Evolutionary conservation across 2,329 filamentous ascomycete genomes (phyloP), one percentile per base, ranked within the genome.

Genomic region (Botrytis byssoidea): DNA sequence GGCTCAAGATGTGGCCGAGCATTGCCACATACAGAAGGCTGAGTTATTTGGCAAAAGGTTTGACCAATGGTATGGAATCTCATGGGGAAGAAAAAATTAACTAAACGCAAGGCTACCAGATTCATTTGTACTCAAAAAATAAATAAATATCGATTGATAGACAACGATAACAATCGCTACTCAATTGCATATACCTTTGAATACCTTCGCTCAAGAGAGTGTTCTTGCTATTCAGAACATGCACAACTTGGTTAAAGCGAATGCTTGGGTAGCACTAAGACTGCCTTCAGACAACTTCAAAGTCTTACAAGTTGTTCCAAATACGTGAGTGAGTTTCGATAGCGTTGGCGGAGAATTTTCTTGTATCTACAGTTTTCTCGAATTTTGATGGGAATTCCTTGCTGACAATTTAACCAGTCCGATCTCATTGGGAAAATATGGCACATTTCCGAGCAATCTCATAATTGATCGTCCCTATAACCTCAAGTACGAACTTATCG

Each of bases 381-480:
- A 9, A n/a, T 42, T 22, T 29, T 7, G 9, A 68, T 1, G 1
- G 22, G 3, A 37, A 55, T 3, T 46, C 1, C 10, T 29, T 37
- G 61, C 74, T 74, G 75, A 79, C 75, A 78, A 75, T 73, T 76
- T 35, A 75, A 12, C 57, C 78, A 98, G 95, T 59, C 93, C 90
- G 63, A 92, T 98, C 77, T 94, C 93, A 2, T 86, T 98, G 48
- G 94, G 94, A 73, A 98, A 98, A 88, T 97, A 96, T 82, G 96
- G 96, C 76, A 90, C 90, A 2, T 98, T 99, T 81, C 92, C 93
- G 25, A 90, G 93, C 70, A 98, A 98, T 81, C 88, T 96, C 46
- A 89, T 99, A 64, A 89, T 99, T 76, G 92, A 94, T n/a, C 91
- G 96, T 12, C 96, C 96, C 0, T 97, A 93, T 81, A 90, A 97